These are phyloP conservation scores for Echeveria elegans DNA, from an alignment of 164 flowering plant genomes.

Conservation along the genomic window DNA sequence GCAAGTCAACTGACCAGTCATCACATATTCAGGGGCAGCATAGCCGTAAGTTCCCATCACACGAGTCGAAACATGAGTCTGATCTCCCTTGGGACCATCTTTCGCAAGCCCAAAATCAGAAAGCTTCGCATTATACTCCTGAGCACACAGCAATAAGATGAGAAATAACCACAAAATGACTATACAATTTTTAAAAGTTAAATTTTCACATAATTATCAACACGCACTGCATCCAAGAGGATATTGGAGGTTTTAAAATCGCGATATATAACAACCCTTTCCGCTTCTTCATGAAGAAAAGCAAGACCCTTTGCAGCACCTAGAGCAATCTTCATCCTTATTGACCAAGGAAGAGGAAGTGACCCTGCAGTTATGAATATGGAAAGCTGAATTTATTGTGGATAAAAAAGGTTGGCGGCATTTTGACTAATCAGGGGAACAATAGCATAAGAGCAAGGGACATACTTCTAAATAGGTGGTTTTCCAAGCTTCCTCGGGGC, in stretches of 20 bases:
- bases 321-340: conserved; percentile 43
- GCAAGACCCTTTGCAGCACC: conserved; percentile 53
- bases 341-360: conserved; percentile 45
- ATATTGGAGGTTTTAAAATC: conserved; percentile 45
- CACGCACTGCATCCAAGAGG: conserved; percentile 34
- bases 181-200: too few relatives aligned
- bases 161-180: too few relatives aligned
- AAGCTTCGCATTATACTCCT: too few relatives aligned
- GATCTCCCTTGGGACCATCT: too few relatives aligned
- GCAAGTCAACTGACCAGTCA: too few relatives aligned
- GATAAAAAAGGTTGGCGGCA: neutral
- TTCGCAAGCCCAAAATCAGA: too few relatives aligned
- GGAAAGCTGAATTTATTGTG: neutral
- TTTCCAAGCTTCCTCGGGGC: conserved; percentile 96
- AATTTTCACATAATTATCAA: conserved; percentile 1
- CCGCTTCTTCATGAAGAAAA: conserved; percentile 46
- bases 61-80: too few relatives aligned
- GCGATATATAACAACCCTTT: conserved; percentile 42
- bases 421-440: neutral
- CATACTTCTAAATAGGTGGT: conserved; percentile 87
- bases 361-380: conserved; percentile 24
- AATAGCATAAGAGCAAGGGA: conserved; percentile 9
- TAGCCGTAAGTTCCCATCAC: too few relatives aligned
- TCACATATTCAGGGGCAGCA: too few relatives aligned
- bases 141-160: too few relatives aligned